Conservation (phyloP, 2,329 filamentous ascomycete species). For the Exophiala aquamarina region DNA sequence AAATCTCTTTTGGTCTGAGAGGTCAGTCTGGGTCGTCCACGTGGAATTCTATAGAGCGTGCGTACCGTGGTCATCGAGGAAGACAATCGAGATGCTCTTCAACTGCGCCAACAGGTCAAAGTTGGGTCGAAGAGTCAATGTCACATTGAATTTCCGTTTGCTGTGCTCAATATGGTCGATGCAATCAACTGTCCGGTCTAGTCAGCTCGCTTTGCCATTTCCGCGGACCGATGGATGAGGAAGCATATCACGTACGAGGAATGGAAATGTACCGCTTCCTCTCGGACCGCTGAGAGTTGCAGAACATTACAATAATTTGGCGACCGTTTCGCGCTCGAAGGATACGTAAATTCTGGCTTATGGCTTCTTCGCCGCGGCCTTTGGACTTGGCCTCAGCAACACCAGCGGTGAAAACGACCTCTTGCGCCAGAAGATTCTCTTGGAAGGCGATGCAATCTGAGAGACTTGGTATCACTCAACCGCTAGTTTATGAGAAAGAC, state of each 20-base stretch:
- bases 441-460: constrained; percentile 43
- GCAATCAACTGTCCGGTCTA: constrained; percentile 35
- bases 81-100: constrained; percentile 38
- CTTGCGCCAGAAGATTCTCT: constrained; percentile 39
- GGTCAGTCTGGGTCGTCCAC: too few species aligned
- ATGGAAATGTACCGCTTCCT: constrained; percentile 43
- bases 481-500: too few species aligned
- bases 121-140: constrained; percentile 39
- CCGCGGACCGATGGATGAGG: constrained; percentile 2
- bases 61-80: constrained; percentile 40
- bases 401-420: constrained; percentile 41
- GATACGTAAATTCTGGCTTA: constrained; percentile 44
- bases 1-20: constrained; percentile 21
- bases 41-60: neutral
- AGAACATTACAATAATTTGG: constrained; percentile 40
- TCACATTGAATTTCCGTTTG: too few species aligned
- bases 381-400: constrained; percentile 46
- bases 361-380: constrained; percentile 45
- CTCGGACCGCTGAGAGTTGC: constrained; percentile 43
- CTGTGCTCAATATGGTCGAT: constrained; percentile 38
- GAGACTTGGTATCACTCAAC: too few species aligned
- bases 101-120: constrained; percentile 42
- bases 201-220: too few species aligned
- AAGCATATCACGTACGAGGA: constrained; percentile 36
- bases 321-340: constrained; percentile 37